Percentiles rank a stretch among this genome's conserved stretches.
Conservation (phyloP, 352 stramenopile species). For the Thalassiosira hispida region DNA sequence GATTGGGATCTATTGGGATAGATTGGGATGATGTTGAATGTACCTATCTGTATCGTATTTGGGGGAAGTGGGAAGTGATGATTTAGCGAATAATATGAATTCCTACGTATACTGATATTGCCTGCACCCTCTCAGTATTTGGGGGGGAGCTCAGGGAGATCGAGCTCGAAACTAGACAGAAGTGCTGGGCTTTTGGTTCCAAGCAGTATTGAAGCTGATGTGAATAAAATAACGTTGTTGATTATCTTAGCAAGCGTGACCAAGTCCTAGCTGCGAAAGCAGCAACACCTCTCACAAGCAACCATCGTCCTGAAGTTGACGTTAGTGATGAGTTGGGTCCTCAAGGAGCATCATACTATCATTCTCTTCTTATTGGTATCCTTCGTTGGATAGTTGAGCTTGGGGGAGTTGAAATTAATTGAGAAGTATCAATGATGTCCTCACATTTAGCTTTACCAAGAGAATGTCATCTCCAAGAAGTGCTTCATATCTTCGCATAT, state of each 20-base stretch:
- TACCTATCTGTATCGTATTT: no score
- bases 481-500: slow-evolving; percentile 61
- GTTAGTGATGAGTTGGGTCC: slow-evolving; percentile 7
- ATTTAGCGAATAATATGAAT: no score
- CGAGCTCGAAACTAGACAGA: slow-evolving; percentile 4
- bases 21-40: no score
- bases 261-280: background rate
- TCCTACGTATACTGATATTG: no score
- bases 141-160: slow-evolving; percentile 19
- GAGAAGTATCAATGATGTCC: slow-evolving; percentile 50
- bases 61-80: no score
- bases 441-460: slow-evolving; percentile 41
- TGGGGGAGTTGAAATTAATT: slow-evolving; percentile 45
- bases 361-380: slow-evolving; percentile 31
- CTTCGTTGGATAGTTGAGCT: no score
- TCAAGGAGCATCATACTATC: slow-evolving; percentile 17
- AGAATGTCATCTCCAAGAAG: slow-evolving; percentile 37
- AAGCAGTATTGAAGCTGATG: slow-evolving; percentile 20
- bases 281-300: background rate
- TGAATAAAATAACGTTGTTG: slow-evolving; percentile 24
- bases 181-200: slow-evolving; percentile 17
- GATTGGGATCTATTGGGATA: no score
- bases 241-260: slow-evolving; percentile 19
- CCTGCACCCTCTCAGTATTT: no score
- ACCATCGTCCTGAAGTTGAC: slow-evolving; percentile 40